Evolutionary conservation across 805 yeast species (phyloP).

Genomic region (Saturnispora sekii): DNA sequence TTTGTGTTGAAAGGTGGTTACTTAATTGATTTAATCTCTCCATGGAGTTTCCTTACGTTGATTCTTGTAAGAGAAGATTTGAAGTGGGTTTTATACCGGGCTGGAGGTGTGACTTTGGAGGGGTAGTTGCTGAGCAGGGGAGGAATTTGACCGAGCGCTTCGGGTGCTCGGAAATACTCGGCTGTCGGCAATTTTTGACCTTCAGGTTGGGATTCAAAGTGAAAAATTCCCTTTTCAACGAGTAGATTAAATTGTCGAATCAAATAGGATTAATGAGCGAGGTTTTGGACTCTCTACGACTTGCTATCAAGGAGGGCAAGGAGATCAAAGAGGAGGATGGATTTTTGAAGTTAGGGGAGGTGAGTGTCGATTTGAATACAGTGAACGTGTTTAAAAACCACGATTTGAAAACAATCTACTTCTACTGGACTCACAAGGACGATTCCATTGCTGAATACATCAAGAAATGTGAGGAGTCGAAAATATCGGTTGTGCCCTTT

Average conservation of each 20-base stretch:
- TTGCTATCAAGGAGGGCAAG: slow-evolving; percentile 1
- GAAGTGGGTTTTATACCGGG: not conserved
- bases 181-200: not conserved
- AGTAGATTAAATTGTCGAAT: too few relatives aligned
- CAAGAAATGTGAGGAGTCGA: slow-evolving; percentile 53
- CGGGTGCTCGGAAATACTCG: not conserved
- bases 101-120: not conserved
- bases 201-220: not conserved
- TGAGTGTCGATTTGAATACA: slow-evolving; percentile 33
- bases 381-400: slow-evolving; percentile 25
- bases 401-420: slow-evolving; percentile 51
- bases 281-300: not conserved
- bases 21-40: slow-evolving; percentile 12
- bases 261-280: not conserved
- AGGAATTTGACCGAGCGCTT: too few relatives aligned
- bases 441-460: slow-evolving; percentile 75
- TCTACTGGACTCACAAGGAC: slow-evolving; percentile 71
- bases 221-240: too few relatives aligned
- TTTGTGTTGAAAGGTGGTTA: slow-evolving; percentile 13
- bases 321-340: slow-evolving; percentile 24
- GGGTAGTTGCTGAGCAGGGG: not conserved
- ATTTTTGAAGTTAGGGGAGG: slow-evolving; percentile 30
- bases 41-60: slow-evolving; percentile 3
- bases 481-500: slow-evolving; percentile 66
- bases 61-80: not conserved